Evolutionary conservation across 2,329 filamentous ascomycete genomes (phyloP).

Genomic region (Aspergillus tamarii): DNA sequence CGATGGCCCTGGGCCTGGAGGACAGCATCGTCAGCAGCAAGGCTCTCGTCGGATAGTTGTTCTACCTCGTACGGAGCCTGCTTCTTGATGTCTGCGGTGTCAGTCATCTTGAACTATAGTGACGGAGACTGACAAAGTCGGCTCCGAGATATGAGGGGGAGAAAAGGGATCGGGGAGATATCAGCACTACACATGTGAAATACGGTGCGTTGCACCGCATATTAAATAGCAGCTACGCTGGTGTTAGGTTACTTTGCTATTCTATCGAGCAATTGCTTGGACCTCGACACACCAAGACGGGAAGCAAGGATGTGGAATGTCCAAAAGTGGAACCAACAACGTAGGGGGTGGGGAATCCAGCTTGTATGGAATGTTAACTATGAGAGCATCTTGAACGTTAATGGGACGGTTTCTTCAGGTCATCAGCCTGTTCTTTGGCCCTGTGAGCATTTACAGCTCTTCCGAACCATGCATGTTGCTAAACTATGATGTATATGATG

Average conservation of each 20-base stretch:
- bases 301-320: conserved; percentile 9
- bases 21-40: conserved; percentile 7
- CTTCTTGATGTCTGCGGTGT: conserved; percentile 3
- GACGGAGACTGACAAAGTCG: conserved; percentile 3
- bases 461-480: not conserved
- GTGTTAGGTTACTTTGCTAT: not conserved
- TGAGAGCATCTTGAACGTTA: not conserved
- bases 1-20: conserved; percentile 15
- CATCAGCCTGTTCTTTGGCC: not conserved
- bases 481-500: not conserved
- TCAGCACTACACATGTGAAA: conserved; percentile 4
- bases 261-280: not conserved
- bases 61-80: conserved; percentile 1
- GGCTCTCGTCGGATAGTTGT: conserved; percentile 2
- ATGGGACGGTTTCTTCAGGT: not conserved
- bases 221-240: conserved; percentile 5
- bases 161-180: conserved; percentile 2
- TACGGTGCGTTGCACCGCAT: conserved; percentile 1
- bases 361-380: not conserved
- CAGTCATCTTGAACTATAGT: conserved; percentile 4
- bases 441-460: not conserved
- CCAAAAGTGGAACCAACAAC: conserved; percentile 1
- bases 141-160: not conserved
- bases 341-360: not conserved
- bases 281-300: not conserved